A percentile compares a stretch with the other conserved stretches of the same genome.
Conservation (phyloP, 2,329 filamentous ascomycete species). For the Calycina herbarum region DNA sequence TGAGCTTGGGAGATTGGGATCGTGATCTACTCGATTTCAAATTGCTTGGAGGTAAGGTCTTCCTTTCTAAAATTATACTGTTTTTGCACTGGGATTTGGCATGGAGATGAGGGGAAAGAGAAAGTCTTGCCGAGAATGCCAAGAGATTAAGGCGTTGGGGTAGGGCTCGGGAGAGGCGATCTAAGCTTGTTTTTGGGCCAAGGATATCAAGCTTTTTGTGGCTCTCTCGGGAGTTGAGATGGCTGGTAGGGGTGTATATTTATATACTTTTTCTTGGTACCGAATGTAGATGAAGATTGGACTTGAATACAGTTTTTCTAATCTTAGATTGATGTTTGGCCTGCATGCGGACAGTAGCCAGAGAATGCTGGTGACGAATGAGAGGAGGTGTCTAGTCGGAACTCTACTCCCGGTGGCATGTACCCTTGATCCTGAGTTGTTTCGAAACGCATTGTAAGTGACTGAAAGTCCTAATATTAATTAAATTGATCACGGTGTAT, state of each 20-base stretch:
- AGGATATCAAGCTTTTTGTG: not conserved
- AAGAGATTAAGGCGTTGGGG: not conserved
- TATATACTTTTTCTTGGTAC: not conserved
- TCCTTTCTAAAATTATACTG: not conserved
- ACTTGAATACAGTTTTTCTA: not conserved
- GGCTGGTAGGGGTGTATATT: not conserved
- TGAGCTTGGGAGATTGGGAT: not conserved
- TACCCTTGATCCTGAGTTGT: not conserved
- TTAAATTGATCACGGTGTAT: not conserved
- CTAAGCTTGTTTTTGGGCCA: not conserved
- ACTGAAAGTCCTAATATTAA: not conserved
- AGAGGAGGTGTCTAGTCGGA: not conserved
- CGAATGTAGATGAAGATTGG: not conserved
- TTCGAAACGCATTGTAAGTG: not conserved
- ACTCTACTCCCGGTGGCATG: not conserved
- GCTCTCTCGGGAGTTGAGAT: not conserved
- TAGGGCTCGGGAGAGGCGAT: not conserved
- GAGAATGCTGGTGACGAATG: not conserved
- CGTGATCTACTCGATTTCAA: not conserved
- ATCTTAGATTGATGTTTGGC: not conserved
- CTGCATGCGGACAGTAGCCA: not conserved
- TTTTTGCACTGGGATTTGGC: not conserved
- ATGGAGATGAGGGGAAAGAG: not conserved
- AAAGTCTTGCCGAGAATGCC: slow-evolving; percentile 1
- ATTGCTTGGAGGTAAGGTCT: too few species aligned